Base-by-base conservation (phyloP, 208 protist species). In the Wallacemonas rigidus region DNA sequence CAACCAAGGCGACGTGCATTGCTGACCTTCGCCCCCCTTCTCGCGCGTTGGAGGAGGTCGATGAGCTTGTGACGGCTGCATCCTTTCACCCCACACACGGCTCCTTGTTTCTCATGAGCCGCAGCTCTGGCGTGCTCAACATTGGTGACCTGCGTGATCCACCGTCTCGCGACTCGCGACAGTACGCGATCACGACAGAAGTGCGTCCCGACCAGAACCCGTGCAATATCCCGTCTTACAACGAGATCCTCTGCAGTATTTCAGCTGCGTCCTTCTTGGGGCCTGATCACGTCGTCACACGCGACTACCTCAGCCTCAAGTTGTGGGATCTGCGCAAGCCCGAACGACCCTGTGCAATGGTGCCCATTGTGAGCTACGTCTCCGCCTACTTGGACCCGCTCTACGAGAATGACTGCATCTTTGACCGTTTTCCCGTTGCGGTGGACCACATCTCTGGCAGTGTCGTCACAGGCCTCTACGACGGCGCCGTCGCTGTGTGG, bases 191-290 rank as follows among this genome's bases (percentile, higher is more conserved):
- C 60, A 85, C 78, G 1, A 87, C 91, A 5, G 77, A 86, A 61
- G 80, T 91, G 35, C 81, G 75, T 1, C 79, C 75, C 3, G 48
- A 81, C 41, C 82, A 94, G 64, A 89, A 94, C 69, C 82, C 88
- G 17, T 75, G 75, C 51, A 80, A 77, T 62, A 84, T 69, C 57
- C 75, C 74, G 17, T 65, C 80, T 2, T 94, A 94, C 79, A 79
- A 91, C 68, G 92, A 97, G 45, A 92, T 97, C 51, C 79, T 95
- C 36, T 91, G 88, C 79, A 92, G 83, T 71, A 90, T 96, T 72
- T 96, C 89, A 6, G 82, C 76, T 14, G 92, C 92, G 8, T 81
- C 88, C 15, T 96, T 96, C 72, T 57, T 93, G 4, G 86, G 86
- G 36, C 74, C 87, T 36, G 80, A 91, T 56, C 87, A 96, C 77